Conservation (phyloP, 371 early-diverging fungal species). For the Mitosporidium daphniae region DNA sequence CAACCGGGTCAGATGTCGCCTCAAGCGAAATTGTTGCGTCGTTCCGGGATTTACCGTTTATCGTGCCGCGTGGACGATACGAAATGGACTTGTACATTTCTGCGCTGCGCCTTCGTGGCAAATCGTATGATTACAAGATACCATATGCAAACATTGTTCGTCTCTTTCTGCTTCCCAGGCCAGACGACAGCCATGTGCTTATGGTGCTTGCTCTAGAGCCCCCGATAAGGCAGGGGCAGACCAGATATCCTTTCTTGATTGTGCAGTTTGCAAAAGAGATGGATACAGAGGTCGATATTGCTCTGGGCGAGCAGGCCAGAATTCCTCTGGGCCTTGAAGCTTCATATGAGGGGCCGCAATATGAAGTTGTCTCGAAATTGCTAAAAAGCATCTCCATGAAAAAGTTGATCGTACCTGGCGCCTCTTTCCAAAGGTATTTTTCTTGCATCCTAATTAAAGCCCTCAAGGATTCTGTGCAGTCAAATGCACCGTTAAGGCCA, state of each 20-base stretch:
- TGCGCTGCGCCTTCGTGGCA: slow-evolving; percentile 68
- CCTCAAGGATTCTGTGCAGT: slow-evolving; percentile 34
- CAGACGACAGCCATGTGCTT: slow-evolving; percentile 52
- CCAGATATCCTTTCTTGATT: slow-evolving; percentile 74
- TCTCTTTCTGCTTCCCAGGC: slow-evolving; percentile 51
- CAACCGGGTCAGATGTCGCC: slow-evolving; percentile 6
- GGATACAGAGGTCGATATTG: slow-evolving; percentile 38
- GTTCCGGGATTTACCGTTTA: slow-evolving; percentile 47
- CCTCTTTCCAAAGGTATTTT: slow-evolving; percentile 5
- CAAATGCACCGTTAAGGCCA: slow-evolving; percentile 85
- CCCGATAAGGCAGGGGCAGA: slow-evolving; percentile 90
- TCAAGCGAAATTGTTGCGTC: slow-evolving; percentile 49
- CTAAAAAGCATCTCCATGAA: slow-evolving; percentile 41
- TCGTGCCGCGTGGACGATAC: slow-evolving; percentile 56
- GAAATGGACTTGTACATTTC: slow-evolving; percentile 59
- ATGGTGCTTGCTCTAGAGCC: slow-evolving; percentile 75
- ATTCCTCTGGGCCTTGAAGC: slow-evolving; percentile 2
- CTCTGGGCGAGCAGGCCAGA: slow-evolving; percentile 22
- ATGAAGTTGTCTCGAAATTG: slow-evolving; percentile 50
- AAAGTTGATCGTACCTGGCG: slow-evolving; percentile 29
- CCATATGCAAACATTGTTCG: slow-evolving; percentile 35
- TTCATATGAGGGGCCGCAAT: slow-evolving; percentile 43
- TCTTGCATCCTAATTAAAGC: slow-evolving; percentile 5
- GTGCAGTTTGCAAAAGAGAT: slow-evolving; percentile 70
- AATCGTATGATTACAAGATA: slow-evolving; percentile 83